Evolutionary conservation across 2,329 filamentous ascomycete genomes (phyloP).

Genomic region (Neobulgaria alba): DNA sequence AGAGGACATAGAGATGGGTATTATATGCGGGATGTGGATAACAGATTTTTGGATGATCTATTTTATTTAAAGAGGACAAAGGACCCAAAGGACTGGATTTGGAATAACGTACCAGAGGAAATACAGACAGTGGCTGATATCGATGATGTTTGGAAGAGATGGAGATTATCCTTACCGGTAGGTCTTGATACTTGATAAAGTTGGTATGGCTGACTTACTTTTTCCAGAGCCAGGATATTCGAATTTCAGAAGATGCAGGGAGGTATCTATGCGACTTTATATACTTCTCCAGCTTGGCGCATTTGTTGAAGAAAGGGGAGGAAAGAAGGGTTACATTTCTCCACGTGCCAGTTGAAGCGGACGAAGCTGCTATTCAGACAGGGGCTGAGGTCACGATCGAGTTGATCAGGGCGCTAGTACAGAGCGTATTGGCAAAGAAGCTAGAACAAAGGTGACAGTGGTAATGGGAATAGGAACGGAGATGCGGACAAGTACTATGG

Average conservation of each 20-base stretch:
- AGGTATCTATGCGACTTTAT: slow-evolving; percentile 73
- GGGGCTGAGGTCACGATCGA: slow-evolving; percentile 46
- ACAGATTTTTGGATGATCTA: slow-evolving; percentile 42
- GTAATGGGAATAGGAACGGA: too few relatives aligned
- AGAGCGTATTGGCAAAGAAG: slow-evolving; percentile 28
- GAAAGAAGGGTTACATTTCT: slow-evolving; percentile 55
- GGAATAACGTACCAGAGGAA: slow-evolving; percentile 45
- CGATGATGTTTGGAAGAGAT: slow-evolving; percentile 46
- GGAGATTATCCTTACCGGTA: slow-evolving; percentile 45
- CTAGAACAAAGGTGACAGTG: neutral
- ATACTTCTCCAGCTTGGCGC: slow-evolving; percentile 60
- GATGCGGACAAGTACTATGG: too few relatives aligned
- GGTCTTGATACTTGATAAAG: slow-evolving; percentile 17
- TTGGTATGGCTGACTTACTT: neutral
- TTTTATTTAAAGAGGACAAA: slow-evolving; percentile 28
- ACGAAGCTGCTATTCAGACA: slow-evolving; percentile 37
- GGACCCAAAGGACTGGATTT: slow-evolving; percentile 41
- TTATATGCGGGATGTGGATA: slow-evolving; percentile 60
- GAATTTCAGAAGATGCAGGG: slow-evolving; percentile 62
- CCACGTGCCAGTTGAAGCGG: slow-evolving; percentile 58
- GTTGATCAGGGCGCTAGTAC: slow-evolving; percentile 48
- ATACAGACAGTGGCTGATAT: slow-evolving; percentile 49
- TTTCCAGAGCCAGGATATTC: slow-evolving; percentile 36
- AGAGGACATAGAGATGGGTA: slow-evolving; percentile 67
- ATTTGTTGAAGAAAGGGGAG: slow-evolving; percentile 40